A percentile compares a stretch with the other conserved stretches of the same genome.
Conservation (phyloP, 176 grass and related monocot genomes). For the Eremochloa ophiuroides region DNA sequence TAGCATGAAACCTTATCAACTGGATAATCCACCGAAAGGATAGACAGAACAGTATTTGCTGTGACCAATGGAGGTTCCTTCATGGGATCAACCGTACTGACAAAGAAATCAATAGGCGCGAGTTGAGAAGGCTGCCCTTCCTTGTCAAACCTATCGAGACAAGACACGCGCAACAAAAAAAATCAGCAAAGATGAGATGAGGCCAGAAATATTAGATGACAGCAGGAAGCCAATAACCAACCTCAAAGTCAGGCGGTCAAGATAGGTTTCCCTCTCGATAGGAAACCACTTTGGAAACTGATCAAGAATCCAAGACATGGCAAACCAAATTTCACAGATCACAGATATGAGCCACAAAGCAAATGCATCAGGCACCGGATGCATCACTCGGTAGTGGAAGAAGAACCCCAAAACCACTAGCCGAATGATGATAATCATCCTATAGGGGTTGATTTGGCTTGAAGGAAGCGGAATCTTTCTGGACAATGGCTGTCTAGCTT, state of each 20-base stretch:
- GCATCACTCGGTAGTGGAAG: slow-evolving; percentile 89
- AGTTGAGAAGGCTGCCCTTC: slow-evolving; percentile 75
- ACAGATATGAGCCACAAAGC: slow-evolving; percentile 92
- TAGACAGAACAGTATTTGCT: slow-evolving; percentile 93
- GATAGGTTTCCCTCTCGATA: slow-evolving; percentile 89
- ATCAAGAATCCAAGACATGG: slow-evolving; percentile 95
- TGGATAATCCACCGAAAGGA: slow-evolving; percentile 83
- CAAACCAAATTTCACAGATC: slow-evolving; percentile 98
- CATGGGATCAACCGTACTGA: slow-evolving; percentile 86
- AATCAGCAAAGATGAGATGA: not conserved
- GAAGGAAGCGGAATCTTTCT: slow-evolving; percentile 83
- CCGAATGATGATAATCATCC: slow-evolving; percentile 93
- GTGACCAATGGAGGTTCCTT: slow-evolving; percentile 94
- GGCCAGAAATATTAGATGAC: slow-evolving; percentile 1
- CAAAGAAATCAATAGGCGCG: slow-evolving; percentile 73
- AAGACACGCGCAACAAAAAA: slow-evolving; percentile 5
- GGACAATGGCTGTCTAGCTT: slow-evolving; percentile 85
- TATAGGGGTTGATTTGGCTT: slow-evolving; percentile 82
- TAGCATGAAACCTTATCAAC: slow-evolving; percentile 93
- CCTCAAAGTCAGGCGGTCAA: slow-evolving; percentile 78
- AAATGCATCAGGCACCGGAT: slow-evolving; percentile 76
- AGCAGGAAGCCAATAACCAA: slow-evolving; percentile 35
- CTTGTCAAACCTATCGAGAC: slow-evolving; percentile 76
- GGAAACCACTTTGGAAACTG: slow-evolving; percentile 97
- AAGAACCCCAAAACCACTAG: slow-evolving; percentile 90